These are phyloP conservation scores for Candida morakotiae DNA, from an alignment of 805 yeast genomes.

Conservation along the genomic window DNA sequence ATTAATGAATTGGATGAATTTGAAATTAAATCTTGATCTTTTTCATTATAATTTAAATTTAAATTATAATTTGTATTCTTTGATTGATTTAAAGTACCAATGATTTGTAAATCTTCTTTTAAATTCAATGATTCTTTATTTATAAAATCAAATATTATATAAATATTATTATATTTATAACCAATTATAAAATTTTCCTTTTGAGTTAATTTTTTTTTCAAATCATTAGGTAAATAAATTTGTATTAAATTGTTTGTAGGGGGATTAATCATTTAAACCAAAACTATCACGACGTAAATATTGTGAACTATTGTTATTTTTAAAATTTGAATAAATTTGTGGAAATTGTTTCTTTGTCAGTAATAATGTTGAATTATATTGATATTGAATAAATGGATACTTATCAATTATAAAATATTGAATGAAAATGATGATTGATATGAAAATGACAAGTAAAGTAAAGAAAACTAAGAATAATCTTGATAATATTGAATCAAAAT, in stretches of 20 bases:
- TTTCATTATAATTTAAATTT: conserved; percentile 7
- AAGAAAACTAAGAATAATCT: neutral
- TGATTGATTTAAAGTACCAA: conserved; percentile 15
- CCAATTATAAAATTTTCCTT: conserved; percentile 18
- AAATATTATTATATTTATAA: conserved; percentile 18
- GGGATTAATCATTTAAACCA: conserved; percentile 19
- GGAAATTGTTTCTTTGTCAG: too few species aligned
- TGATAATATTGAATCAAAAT: neutral
- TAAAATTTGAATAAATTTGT: conserved; percentile 17
- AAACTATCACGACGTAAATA: conserved; percentile 40
- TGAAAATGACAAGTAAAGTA: neutral
- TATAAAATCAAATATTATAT: conserved; percentile 17
- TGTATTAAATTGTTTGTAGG: conserved; percentile 16
- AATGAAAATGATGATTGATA: neutral
- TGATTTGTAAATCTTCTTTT: conserved; percentile 10
- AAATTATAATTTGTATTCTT: conserved; percentile 8
- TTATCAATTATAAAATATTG: neutral
- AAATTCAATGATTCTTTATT: neutral
- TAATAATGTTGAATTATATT: too few species aligned
- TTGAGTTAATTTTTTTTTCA: conserved; percentile 12
- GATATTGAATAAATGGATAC: conserved; percentile 1
- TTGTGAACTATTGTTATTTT: conserved; percentile 42
- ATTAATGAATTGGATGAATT: conserved; percentile 14
- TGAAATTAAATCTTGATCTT: conserved; percentile 13
- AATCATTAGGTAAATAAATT: conserved; percentile 33